Conservation (phyloP, 495 filamentous ascomycete species). For the Evernia prunastri region DNA sequence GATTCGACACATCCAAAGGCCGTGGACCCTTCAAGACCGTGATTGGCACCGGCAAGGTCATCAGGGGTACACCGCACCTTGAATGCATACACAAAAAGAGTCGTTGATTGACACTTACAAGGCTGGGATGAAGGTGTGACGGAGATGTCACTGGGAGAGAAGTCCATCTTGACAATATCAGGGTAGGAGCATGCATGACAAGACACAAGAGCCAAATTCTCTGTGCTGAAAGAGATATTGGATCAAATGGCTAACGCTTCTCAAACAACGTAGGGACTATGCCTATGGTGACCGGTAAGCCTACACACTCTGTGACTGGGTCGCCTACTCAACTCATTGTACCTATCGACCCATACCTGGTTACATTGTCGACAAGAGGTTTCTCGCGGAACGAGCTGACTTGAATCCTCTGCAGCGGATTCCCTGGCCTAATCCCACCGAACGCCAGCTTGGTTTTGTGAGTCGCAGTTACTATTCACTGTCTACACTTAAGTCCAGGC, state of each 20-base stretch:
- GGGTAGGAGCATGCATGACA: conserved; percentile 45
- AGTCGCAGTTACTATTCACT: conserved; percentile 26
- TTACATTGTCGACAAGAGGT: background rate
- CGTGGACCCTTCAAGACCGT: conserved; percentile 55
- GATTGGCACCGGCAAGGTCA: conserved; percentile 73
- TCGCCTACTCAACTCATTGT: background rate
- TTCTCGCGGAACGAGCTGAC: conserved; percentile 2
- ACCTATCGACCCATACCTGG: background rate
- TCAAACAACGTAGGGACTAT: conserved; percentile 52
- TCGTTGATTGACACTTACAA: conserved; percentile 31
- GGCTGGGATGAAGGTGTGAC: conserved; percentile 85
- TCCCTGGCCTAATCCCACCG: conserved; percentile 55
- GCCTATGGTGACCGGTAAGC: conserved; percentile 70
- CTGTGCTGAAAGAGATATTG: background rate
- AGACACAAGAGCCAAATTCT: background rate
- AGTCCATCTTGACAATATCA: conserved; percentile 67
- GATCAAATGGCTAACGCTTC: conserved; percentile 27
- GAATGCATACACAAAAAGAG: background rate
- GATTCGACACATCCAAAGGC: conserved; percentile 73
- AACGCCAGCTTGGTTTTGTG: conserved; percentile 46
- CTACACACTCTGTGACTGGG: conserved; percentile 4
- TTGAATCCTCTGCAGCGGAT: conserved; percentile 45
- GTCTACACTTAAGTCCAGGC: conserved; percentile 5
- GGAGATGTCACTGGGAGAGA: conserved; percentile 75
- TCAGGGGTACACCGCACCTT: conserved; percentile 52